A percentile compares a stretch with the other conserved stretches of the same genome.
Evolutionary conservation across 192 early-diverging fungal species (phyloP).

Genomic region (Geosiphon pyriformis): DNA sequence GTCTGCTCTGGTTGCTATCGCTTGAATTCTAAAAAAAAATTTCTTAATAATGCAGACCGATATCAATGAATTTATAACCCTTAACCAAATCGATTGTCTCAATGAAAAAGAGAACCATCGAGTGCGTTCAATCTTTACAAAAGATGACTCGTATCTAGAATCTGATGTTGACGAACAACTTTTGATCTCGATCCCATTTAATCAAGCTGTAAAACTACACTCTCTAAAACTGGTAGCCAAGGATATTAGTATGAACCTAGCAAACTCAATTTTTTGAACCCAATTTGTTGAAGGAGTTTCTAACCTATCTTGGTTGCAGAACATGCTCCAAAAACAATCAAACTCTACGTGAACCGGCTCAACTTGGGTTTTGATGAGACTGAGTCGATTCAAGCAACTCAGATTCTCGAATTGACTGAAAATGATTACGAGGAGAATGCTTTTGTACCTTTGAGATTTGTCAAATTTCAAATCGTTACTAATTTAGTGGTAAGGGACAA

Average conservation of each 20-base stretch:
- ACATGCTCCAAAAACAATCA: constrained; percentile 82
- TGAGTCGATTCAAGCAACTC: constrained; percentile 68
- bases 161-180: constrained; percentile 96
- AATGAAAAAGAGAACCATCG: constrained; percentile 79
- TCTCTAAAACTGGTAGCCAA: constrained; percentile 56
- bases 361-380: constrained; percentile 85
- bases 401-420: constrained; percentile 66
- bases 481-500: constrained; percentile 60
- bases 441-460: constrained; percentile 79
- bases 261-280: not conserved
- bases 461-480: constrained; percentile 88
- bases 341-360: constrained; percentile 77
- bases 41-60: constrained; percentile 40
- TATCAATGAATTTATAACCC: constrained; percentile 56
- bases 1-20: too few relatives aligned
- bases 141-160: constrained; percentile 67
- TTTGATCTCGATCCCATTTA: constrained; percentile 82
- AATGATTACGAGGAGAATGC: constrained; percentile 63
- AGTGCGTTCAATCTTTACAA: constrained; percentile 70
- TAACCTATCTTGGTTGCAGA: constrained; percentile 29
- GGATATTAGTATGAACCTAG: constrained; percentile 28
- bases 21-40: not conserved
- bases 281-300: not conserved
- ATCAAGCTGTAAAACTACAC: constrained; percentile 74
- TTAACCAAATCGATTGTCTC: constrained; percentile 74